Evolutionary conservation across 305 asterid genomes (phyloP), one percentile per base, ranked within the genome.

Genomic region (Solanum hybrid): DNA sequence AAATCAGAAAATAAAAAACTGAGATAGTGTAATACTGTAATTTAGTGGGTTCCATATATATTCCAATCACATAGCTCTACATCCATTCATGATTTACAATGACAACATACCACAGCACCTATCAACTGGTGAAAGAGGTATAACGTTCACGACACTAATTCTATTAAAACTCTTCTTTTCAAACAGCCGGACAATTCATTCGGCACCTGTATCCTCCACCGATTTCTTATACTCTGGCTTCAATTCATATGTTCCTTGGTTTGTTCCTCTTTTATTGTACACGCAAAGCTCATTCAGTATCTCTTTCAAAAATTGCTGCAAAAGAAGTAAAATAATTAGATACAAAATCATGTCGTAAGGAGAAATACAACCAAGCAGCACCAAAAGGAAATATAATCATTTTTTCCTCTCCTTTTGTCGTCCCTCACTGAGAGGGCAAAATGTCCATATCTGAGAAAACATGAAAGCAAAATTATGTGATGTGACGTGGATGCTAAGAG

Each of bases 171-270:
- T 75, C 35, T 22, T 22, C 2, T 42, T 12, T 42, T 42, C 19
- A 88, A 86, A 51, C 86, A 88, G 64, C 88, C 15, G 82, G 86
- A 60, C 14, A 40, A 87, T 89, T 89, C 93, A 92, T 60, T 94
- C 97, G 78, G 96, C 95, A 91, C 95, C 96, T 84, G 99, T 89
- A 89, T 93, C 98, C 93, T 93, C 98, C 1, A 88, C 98, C 80
- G 99, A 95, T 90, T 94, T 96, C 93, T 95, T 96, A 89, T 96
- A 96, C 93, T 95, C 99, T 75, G 98, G 96, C 93, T 95, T 96
- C 85, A 96, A 95, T 95, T 96, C 99, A 88, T 96, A 96, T 76
- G 99, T 96, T 89, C 99, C 99, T 91, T 96, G 99, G 92, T 96
- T 95, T 64, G 98, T 91, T 90, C 98, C 99, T 90, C 98, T 96